A percentile compares a stretch with the other conserved stretches of the same genome.
phyloP scores from a whole-genome alignment of 2,329 filamentous ascomycete genomes.

The Ceratocystis lukuohia region DNA sequence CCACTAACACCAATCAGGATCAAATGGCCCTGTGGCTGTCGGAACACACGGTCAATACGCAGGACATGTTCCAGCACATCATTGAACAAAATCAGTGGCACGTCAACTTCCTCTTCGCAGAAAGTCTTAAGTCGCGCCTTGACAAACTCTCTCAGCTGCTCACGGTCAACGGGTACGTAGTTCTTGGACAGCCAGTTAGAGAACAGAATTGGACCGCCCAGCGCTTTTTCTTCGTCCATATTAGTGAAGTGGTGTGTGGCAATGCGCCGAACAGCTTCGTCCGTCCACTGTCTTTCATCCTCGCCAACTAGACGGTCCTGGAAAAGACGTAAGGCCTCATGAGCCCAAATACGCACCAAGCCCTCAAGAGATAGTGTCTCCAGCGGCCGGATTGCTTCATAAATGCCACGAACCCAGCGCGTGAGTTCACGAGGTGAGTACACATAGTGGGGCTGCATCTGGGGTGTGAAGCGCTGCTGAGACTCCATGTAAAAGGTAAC shows the following conservation, averaged over 20 bases:
- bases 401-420: constrained; percentile 91
- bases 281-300: constrained; percentile 90
- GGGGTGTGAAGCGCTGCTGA: constrained; percentile 83
- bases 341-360: constrained; percentile 91
- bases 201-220: constrained; percentile 89
- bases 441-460: constrained; percentile 97
- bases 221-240: constrained; percentile 78
- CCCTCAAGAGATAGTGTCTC: constrained; percentile 82
- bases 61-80: constrained; percentile 96
- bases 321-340: constrained; percentile 91
- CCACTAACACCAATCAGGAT: constrained; percentile 98
- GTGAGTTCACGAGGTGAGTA: constrained; percentile 98
- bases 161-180: constrained; percentile 90
- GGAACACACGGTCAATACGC: constrained; percentile 95
- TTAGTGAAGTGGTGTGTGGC: constrained; percentile 87
- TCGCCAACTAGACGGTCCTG: constrained; percentile 92
- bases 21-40: constrained; percentile 93
- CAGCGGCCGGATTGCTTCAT: constrained; percentile 87
- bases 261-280: constrained; percentile 72
- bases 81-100: constrained; percentile 97
- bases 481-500: constrained; percentile 92
- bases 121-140: constrained; percentile 95
- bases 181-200: constrained; percentile 99
- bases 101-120: constrained; percentile 98
- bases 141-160: constrained; percentile 90